Percentiles rank a stretch among this genome's conserved stretches.
These are phyloP conservation scores for Erysimum cheiranthoides DNA, from an alignment of 345 rosid species.

Conservation along the genomic window DNA sequence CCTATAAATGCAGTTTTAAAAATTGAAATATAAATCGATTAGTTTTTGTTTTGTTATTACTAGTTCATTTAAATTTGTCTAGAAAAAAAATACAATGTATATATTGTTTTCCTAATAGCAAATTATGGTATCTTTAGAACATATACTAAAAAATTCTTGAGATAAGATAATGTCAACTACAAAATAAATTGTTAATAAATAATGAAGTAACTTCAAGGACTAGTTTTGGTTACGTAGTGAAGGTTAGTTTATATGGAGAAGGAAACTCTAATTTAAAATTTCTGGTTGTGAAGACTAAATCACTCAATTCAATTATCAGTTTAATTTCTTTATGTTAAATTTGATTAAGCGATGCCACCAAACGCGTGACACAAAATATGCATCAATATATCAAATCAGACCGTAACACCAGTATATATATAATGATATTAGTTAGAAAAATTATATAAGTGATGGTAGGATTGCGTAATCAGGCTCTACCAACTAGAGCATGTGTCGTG, in stretches of 20 bases:
- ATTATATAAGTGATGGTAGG: slow-evolving; percentile 40
- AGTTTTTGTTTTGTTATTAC: slow-evolving; percentile 7
- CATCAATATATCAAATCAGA: slow-evolving; percentile 25
- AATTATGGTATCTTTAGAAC: slow-evolving; percentile 8
- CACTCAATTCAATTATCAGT: slow-evolving; percentile 36
- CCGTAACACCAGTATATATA: slow-evolving; percentile 36
- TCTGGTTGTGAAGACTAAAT: slow-evolving; percentile 36
- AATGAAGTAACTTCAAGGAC: slow-evolving; percentile 41
- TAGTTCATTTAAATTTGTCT: not conserved
- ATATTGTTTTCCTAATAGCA: slow-evolving; percentile 9
- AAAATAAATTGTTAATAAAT: slow-evolving; percentile 12
- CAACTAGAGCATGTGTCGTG: slow-evolving; percentile 62
- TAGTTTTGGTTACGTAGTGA: slow-evolving; percentile 47
- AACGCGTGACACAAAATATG: slow-evolving; percentile 39
- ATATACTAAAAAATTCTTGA: slow-evolving; percentile 11
- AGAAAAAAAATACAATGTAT: not conserved
- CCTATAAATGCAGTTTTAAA: slow-evolving; percentile 46
- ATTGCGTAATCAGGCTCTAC: slow-evolving; percentile 52
- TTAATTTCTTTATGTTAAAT: slow-evolving; percentile 24
- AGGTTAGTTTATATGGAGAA: slow-evolving; percentile 42
- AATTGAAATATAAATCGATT: not conserved
- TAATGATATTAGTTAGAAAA: slow-evolving; percentile 35
- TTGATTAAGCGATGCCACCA: slow-evolving; percentile 48
- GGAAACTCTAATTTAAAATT: slow-evolving; percentile 15
- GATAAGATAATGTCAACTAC: slow-evolving; percentile 33